Evolutionary conservation across 164 flowering plant genomes (phyloP).

Genomic region (Platanus orientalis): DNA sequence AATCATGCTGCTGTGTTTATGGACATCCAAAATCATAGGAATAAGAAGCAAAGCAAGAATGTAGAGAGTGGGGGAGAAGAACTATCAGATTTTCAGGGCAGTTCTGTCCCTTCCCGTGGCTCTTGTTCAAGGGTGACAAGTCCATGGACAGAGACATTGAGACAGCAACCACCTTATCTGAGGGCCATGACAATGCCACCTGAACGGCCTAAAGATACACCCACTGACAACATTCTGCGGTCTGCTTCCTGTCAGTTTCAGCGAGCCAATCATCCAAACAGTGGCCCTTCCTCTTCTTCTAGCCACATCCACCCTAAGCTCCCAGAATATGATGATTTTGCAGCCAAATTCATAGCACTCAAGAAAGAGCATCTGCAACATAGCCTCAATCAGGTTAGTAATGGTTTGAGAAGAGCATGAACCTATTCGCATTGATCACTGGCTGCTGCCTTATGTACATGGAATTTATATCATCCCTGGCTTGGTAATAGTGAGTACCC

Average conservation of each 20-base stretch:
- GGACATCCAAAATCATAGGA: neutral
- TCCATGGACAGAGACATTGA: conserved; percentile 11
- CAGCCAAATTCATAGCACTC: conserved; percentile 58
- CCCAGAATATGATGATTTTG: conserved; percentile 73
- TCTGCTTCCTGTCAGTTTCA: conserved; percentile 34
- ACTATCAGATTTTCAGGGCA: conserved; percentile 6
- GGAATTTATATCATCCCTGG: neutral
- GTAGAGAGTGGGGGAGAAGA: conserved; percentile 5
- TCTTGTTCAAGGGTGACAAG: conserved; percentile 12
- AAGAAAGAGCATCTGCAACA: conserved; percentile 34
- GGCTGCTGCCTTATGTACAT: neutral
- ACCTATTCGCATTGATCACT: neutral
- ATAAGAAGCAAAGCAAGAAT: neutral
- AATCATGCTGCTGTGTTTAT: too few species aligned
- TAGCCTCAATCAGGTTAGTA: neutral
- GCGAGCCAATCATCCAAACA: conserved; percentile 6
- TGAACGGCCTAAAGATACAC: conserved; percentile 23
- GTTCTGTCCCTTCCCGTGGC: conserved; percentile 12
- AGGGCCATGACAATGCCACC: conserved; percentile 67
- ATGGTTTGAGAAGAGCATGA: neutral
- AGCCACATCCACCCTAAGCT: conserved; percentile 78
- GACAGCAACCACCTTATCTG: conserved; percentile 24
- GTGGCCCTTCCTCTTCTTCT: conserved; percentile 6
- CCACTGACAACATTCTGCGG: conserved; percentile 18
- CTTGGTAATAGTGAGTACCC: neutral